Evolutionary conservation across 2,329 filamentous ascomycete species (phyloP).

Genomic region (Alternaria sp.): DNA sequence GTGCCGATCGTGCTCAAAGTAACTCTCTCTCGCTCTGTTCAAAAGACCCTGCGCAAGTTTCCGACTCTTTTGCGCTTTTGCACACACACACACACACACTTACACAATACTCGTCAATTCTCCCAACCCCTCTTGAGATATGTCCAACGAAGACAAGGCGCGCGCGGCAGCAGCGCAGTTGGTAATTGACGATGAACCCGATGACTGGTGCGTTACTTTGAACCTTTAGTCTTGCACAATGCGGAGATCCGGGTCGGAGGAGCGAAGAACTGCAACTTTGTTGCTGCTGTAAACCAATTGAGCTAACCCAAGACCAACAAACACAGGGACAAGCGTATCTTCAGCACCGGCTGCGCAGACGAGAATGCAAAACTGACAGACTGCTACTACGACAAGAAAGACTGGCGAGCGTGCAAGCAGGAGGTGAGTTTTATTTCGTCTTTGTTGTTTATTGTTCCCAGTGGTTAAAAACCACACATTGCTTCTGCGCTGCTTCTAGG

Average conservation of each 20-base stretch:
- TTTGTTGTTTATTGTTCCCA: neutral
- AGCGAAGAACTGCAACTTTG: neutral
- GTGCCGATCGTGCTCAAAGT: conserved; percentile 39
- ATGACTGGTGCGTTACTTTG: conserved; percentile 78
- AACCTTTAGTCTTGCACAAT: conserved; percentile 1
- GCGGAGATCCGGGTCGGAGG: conserved; percentile 6
- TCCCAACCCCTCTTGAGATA: conserved; percentile 5
- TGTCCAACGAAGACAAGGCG: conserved; percentile 59
- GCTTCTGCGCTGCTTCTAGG: conserved; percentile 2
- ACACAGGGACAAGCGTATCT: conserved; percentile 93
- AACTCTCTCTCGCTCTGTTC: neutral
- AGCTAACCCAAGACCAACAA: neutral
- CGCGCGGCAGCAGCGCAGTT: conserved; percentile 44
- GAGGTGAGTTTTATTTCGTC: conserved; percentile 69
- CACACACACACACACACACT: neutral
- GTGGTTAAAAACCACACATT: neutral
- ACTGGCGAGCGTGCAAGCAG: conserved; percentile 87
- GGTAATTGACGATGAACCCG: conserved; percentile 83
- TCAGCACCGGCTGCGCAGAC: conserved; percentile 94
- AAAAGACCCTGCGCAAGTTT: neutral
- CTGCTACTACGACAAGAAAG: conserved; percentile 95
- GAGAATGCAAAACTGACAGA: conserved; percentile 93
- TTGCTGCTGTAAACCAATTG: neutral
- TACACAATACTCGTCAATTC: neutral
- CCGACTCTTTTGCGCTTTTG: neutral